Conservation (phyloP, 345 rosid genomes). For the Iberis pinnata region DNA sequence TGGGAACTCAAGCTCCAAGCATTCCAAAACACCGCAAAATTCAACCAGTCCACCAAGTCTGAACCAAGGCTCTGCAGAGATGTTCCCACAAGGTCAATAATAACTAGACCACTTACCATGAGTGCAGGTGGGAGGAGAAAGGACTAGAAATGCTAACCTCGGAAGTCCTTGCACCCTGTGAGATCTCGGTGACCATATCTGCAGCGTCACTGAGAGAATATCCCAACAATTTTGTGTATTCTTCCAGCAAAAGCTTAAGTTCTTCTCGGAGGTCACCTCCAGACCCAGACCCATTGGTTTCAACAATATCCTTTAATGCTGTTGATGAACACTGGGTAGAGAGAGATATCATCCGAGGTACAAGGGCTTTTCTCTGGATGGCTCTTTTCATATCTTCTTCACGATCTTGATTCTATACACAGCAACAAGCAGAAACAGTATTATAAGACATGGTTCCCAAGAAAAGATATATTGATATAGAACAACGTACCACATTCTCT, state of each 20-base stretch:
- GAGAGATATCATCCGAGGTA: constrained; percentile 77
- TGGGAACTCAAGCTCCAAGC: constrained; percentile 70
- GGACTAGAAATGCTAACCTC: constrained; percentile 44
- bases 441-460: constrained; percentile 1
- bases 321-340: constrained; percentile 68
- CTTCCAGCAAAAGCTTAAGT: constrained; percentile 62
- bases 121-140: constrained; percentile 5
- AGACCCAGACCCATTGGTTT: constrained; percentile 52
- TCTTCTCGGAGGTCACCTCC: constrained; percentile 46
- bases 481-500: constrained; percentile 49
- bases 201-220: constrained; percentile 59
- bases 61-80: constrained; percentile 63
- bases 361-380: constrained; percentile 65
- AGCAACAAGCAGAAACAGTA: constrained; percentile 10
- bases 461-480: constrained; percentile 5
- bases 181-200: constrained; percentile 47
- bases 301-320: constrained; percentile 49
- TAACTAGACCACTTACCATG: constrained; percentile 2
- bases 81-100: constrained; percentile 5
- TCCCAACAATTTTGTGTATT: constrained; percentile 66
- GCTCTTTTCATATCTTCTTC: constrained; percentile 46
- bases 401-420: constrained; percentile 52
- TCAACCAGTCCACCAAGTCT: constrained; percentile 65
- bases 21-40: constrained; percentile 69
- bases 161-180: constrained; percentile 43